Conservation (phyloP, 805 yeast species). For the Zygotorulaspora chibaensis region DNA sequence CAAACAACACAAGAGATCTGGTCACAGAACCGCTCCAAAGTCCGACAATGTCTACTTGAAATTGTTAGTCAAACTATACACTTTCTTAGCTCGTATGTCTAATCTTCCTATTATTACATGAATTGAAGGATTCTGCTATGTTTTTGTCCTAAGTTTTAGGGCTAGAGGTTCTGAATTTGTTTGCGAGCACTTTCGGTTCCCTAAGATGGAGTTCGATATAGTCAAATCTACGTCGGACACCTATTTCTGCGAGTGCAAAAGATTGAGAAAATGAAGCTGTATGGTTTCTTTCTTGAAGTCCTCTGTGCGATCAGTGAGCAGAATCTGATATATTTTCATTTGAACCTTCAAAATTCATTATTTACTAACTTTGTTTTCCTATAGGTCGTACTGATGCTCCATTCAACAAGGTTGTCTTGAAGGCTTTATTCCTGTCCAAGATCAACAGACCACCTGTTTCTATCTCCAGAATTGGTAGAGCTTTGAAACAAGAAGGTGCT, state of each 20-base stretch:
- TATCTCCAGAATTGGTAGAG: conserved; percentile 82
- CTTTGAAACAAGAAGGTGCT: conserved; percentile 78
- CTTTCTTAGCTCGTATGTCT: conserved; percentile 98
- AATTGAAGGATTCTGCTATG: conserved; percentile 26
- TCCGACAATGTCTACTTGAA: conserved; percentile 98
- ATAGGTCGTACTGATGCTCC: conserved; percentile 97
- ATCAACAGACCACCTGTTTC: conserved; percentile 99
- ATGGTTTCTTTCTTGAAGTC: not conserved
- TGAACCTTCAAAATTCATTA: conserved; percentile 16
- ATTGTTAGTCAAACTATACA: conserved; percentile 94
- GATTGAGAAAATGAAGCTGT: not conserved
- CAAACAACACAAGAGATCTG: conserved; percentile 92
- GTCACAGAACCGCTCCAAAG: conserved; percentile 99
- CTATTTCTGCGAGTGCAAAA: conserved; percentile 40
- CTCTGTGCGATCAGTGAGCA: conserved; percentile 43
- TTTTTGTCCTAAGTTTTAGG: not conserved
- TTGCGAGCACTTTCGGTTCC: not conserved
- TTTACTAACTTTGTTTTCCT: conserved; percentile 37
- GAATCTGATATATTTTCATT: conserved; percentile 33
- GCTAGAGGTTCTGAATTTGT: not conserved
- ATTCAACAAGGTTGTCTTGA: conserved; percentile 97
- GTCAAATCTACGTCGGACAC: conserved; percentile 1
- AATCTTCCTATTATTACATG: conserved; percentile 6
- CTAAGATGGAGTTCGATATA: not conserved
- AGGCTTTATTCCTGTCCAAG: conserved; percentile 94